These are phyloP conservation scores for Boletellus sp. DNA, from an alignment of 768 basidiomycete genomes.

Conservation along the genomic window DNA sequence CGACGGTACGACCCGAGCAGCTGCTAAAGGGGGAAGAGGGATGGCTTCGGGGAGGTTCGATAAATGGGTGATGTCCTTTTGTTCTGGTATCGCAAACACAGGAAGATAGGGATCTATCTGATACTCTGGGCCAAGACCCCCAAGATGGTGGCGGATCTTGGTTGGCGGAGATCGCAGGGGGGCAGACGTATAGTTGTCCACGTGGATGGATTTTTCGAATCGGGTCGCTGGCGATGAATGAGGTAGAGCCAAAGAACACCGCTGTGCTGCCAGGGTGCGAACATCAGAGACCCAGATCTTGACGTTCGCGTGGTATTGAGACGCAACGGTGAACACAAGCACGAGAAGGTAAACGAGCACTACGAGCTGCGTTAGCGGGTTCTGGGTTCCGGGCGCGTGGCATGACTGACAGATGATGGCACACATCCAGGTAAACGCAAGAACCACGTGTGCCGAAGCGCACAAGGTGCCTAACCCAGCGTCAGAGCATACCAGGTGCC, in stretches of 20 bases:
- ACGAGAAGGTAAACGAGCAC: slow-evolving; percentile 58
- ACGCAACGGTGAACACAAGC: slow-evolving; percentile 42
- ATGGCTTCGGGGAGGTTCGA: slow-evolving; percentile 24
- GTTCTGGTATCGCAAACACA: slow-evolving; percentile 18
- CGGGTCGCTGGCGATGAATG: slow-evolving; percentile 34
- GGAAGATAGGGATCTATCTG: slow-evolving; percentile 46
- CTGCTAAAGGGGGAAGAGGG: slow-evolving; percentile 21
- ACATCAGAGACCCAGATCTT: slow-evolving; percentile 51
- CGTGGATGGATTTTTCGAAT: slow-evolving; percentile 33
- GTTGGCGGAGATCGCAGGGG: slow-evolving; percentile 39
- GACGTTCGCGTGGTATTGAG: slow-evolving; percentile 42
- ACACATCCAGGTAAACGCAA: slow-evolving; percentile 59
- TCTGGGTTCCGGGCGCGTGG: not conserved
- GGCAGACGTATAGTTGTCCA: slow-evolving; percentile 42
- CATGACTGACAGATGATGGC: slow-evolving; percentile 38
- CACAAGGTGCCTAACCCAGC: slow-evolving; percentile 31
- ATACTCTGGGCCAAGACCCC: slow-evolving; percentile 41
- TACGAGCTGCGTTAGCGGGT: slow-evolving; percentile 24
- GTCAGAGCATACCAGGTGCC: slow-evolving; percentile 2
- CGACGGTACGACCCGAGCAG: slow-evolving; percentile 13
- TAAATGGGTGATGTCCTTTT: slow-evolving; percentile 14
- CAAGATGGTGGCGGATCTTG: slow-evolving; percentile 30
- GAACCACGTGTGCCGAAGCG: slow-evolving; percentile 50
- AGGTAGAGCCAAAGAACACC: slow-evolving; percentile 33
- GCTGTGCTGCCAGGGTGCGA: slow-evolving; percentile 34